Evolutionary conservation across 225 moss, liverwort and hornwort species (phyloP).

Genomic region (Straminergon stramineum): DNA sequence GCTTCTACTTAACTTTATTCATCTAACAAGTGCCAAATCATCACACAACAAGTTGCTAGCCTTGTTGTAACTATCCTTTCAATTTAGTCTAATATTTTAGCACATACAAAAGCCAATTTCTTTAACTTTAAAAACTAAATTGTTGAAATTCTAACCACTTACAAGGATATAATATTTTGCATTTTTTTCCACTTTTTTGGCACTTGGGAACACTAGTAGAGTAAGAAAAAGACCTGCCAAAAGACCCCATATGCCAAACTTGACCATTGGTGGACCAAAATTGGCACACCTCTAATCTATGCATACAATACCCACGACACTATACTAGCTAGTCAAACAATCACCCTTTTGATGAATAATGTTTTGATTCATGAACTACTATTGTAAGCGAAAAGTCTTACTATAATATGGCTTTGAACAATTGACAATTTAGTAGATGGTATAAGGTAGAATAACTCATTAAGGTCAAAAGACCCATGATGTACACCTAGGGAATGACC

Average conservation of each 20-base stretch:
- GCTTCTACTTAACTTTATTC: background rate
- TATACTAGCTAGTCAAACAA: background rate
- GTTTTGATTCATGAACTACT: background rate
- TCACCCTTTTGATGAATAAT: background rate
- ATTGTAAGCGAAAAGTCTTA: background rate
- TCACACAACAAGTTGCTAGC: background rate
- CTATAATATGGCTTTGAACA: background rate
- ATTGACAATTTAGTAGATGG: background rate
- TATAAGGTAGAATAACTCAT: too few species aligned
- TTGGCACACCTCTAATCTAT: background rate
- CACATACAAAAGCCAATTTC: background rate
- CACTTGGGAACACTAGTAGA: background rate
- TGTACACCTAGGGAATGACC: too few species aligned
- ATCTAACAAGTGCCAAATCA: background rate
- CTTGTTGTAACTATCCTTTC: background rate
- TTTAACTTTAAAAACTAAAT: background rate
- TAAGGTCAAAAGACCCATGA: too few species aligned
- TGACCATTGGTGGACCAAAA: background rate
- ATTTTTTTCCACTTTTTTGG: background rate
- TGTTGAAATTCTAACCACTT: background rate
- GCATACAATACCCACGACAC: accelerated
- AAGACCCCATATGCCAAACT: background rate
- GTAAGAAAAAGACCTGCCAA: background rate
- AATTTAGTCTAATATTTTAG: background rate
- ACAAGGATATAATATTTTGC: background rate